Conservation (phyloP, 495 filamentous ascomycete genomes). For the Aspergillus cristatus region DNA sequence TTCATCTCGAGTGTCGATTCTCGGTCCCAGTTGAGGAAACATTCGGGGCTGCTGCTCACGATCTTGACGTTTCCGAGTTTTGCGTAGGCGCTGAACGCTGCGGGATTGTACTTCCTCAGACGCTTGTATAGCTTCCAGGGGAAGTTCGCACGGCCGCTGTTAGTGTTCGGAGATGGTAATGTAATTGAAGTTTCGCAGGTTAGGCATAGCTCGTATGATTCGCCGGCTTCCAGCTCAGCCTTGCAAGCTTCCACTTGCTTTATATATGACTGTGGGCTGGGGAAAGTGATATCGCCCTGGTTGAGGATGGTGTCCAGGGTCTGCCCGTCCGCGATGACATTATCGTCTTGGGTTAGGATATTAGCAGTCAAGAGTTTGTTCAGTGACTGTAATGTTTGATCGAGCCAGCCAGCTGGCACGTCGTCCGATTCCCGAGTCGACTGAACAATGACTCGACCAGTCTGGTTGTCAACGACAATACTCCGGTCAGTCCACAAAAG, state of each 20-base stretch:
- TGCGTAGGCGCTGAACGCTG: conserved; percentile 78
- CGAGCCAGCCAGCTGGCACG: conserved; percentile 28
- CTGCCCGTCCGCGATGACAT: conserved; percentile 8
- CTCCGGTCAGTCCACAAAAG: conserved; percentile 72
- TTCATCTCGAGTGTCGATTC: conserved; percentile 38
- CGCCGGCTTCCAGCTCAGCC: conserved; percentile 59
- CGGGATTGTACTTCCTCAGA: conserved; percentile 66
- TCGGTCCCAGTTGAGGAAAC: conserved; percentile 69
- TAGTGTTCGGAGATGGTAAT: conserved; percentile 18
- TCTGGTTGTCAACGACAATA: conserved; percentile 67
- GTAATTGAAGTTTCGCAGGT: conserved; percentile 63
- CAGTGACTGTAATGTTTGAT: conserved; percentile 19
- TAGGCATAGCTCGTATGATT: conserved; percentile 91
- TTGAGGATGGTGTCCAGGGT: conserved; percentile 26
- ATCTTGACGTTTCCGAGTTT: conserved; percentile 61
- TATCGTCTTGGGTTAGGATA: background rate
- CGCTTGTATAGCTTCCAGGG: conserved; percentile 64
- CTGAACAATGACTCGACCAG: conserved; percentile 56
- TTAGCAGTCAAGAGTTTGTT: conserved; percentile 1
- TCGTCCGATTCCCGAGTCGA: conserved; percentile 34
- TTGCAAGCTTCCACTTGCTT: conserved; percentile 60
- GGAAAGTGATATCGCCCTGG: conserved; percentile 27
- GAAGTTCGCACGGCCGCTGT: conserved; percentile 18
- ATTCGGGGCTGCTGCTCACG: conserved; percentile 81
- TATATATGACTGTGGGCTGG: conserved; percentile 49